These are phyloP conservation scores for Acacia confusa DNA, from an alignment of 306 rosid genomes.

Conservation along the genomic window DNA sequence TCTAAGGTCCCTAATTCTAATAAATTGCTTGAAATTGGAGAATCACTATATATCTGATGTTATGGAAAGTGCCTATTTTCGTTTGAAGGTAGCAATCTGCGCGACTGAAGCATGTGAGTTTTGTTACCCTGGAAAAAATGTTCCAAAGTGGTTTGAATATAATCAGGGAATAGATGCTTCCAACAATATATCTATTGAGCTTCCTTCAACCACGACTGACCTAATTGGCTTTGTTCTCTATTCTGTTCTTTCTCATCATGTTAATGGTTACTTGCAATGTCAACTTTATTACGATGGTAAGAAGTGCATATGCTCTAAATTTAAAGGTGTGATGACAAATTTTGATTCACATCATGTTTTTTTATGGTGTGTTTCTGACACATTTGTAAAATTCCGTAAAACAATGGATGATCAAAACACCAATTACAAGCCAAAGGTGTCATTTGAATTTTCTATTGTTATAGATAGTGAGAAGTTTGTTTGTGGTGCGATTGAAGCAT, in stretches of 20 bases:
- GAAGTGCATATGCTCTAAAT: not conserved
- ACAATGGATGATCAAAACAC: not conserved
- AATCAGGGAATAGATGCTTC: not conserved
- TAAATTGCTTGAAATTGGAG: not conserved
- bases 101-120: not conserved
- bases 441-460: not conserved
- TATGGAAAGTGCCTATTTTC: not conserved
- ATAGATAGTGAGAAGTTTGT: too few species aligned
- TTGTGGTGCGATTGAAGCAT: not conserved
- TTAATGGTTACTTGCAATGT: not conserved
- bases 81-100: not conserved
- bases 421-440: not conserved
- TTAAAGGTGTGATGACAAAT: not conserved
- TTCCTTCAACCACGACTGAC: not conserved
- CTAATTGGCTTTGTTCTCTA: slow-evolving; percentile 1
- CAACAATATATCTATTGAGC: not conserved
- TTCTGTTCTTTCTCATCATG: not conserved
- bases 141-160: slow-evolving; percentile 10
- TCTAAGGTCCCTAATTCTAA: not conserved
- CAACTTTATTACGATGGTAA: not conserved
- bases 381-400: not conserved
- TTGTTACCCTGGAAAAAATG: slow-evolving; percentile 20
- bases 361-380: not conserved
- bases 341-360: not conserved
- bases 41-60: not conserved